Base-by-base conservation (phyloP, 768 basidiomycete species). In the Trametes cubensis region DNA sequence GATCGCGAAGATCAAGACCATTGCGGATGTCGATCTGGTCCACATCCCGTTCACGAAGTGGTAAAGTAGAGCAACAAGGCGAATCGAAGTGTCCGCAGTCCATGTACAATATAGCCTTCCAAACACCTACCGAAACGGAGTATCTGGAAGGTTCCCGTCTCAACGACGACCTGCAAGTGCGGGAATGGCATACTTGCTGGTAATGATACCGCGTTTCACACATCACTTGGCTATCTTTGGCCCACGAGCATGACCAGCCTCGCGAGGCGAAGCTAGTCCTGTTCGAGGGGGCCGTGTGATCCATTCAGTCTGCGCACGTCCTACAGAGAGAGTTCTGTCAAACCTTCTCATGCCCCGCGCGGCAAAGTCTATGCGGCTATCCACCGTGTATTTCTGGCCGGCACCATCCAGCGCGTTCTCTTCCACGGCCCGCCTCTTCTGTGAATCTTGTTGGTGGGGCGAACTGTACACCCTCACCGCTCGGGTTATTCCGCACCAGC, bases 391-490 rank as follows among this genome's bases (percentile, higher is more conserved):
- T 39, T 20, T 23, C 48, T 48, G 48, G 15, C 11, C 20, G 28
- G 13, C 7, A 18, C 4, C 23, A 5, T 39, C 48, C 38, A 23
- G 40, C 38, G 23, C 39, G 18, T 13, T 20, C 15, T 21, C 23
- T 49, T 58, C 57, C 57, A 58, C 57, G 48, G 23, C 20, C 15
- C 26, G 17, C 25, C 26, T 6, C 2, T n/a, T 40, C 57, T 58
- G 57, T n/a, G 57, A 58, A 58, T 26, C 17, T 14, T 15, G 17
- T 23, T 42, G 14, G 18, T 49, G 7, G 18, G 23, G 40, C 15
- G 18, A n/a, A 15, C 44, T 41, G 23, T 10, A 34, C 5, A 34
- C 5, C 34, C 34, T 10, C 34, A 11, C 34, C 10, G 34, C 34
- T 34, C 34, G 34, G 34, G 34, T 34, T 34, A 4, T 34, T 10